These are phyloP conservation scores for Penicillium vulpinum DNA, from an alignment of 2,329 filamentous ascomycete species.

Conservation along the genomic window DNA sequence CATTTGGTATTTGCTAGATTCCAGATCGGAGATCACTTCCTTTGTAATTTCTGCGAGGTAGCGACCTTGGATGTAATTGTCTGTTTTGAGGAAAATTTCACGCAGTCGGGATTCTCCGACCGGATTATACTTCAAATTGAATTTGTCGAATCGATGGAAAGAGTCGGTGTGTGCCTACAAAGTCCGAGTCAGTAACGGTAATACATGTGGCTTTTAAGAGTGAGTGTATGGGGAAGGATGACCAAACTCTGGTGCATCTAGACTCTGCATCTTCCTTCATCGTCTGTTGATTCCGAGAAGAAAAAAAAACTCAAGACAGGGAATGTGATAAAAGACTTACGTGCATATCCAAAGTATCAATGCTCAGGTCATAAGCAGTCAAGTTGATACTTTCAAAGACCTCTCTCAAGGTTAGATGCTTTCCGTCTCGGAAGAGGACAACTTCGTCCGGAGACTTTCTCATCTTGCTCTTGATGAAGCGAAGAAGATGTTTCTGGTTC, in stretches of 20 bases:
- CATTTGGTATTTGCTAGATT: conserved; percentile 99
- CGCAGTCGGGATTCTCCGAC: conserved; percentile 91
- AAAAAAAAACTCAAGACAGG: background rate
- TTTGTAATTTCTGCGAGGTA: conserved; percentile 98
- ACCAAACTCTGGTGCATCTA: background rate
- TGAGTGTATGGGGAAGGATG: background rate
- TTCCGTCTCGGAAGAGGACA: conserved; percentile 88
- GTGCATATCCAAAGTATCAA: conserved; percentile 99
- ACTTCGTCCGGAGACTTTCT: conserved; percentile 96
- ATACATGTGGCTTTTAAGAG: background rate
- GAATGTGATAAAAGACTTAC: conserved; percentile 52
- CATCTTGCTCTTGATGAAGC: conserved; percentile 99
- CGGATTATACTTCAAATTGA: conserved; percentile 98
- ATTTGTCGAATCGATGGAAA: conserved; percentile 99
- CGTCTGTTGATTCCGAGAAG: background rate
- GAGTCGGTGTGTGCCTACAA: conserved; percentile 86
- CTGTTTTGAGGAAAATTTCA: conserved; percentile 98
- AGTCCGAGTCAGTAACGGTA: background rate
- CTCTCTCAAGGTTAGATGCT: conserved; percentile 83
- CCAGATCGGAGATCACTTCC: conserved; percentile 93
- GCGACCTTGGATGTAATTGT: conserved; percentile 94
- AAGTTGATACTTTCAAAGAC: conserved; percentile 97
- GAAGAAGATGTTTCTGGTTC: conserved; percentile 97
- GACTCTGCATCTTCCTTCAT: background rate
- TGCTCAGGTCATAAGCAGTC: conserved; percentile 95